A percentile compares a stretch with the other conserved stretches of the same genome.
Evolutionary conservation across 805 yeast genomes (phyloP).

Genomic region (Ogataea siamensis): DNA sequence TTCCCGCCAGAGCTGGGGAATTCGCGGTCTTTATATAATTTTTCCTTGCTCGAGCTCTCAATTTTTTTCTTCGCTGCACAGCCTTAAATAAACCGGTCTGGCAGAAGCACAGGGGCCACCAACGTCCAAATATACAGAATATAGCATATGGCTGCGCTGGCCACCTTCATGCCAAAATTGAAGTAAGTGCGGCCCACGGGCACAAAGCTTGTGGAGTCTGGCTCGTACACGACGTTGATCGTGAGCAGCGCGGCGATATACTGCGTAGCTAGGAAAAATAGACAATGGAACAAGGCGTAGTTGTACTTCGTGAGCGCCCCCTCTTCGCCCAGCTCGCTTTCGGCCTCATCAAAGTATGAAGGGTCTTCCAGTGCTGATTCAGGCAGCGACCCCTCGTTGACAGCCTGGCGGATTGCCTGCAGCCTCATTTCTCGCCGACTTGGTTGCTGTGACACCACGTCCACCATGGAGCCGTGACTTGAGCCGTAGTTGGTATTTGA

Average conservation of each 20-base stretch:
- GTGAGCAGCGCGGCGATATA: conserved; percentile 93
- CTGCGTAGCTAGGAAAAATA: conserved; percentile 93
- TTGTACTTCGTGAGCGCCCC: conserved; percentile 68
- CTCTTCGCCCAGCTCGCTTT: conserved; percentile 55
- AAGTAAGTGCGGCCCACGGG: conserved; percentile 98
- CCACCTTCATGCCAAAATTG: conserved; percentile 90
- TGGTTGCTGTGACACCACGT: conserved; percentile 48
- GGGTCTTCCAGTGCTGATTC: conserved; percentile 83
- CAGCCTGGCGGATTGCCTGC: conserved; percentile 89
- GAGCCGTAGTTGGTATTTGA: conserved; percentile 20
- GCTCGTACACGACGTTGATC: conserved; percentile 82
- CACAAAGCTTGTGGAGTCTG: conserved; percentile 81
- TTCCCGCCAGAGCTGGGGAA: conserved; percentile 4
- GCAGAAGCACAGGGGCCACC: conserved; percentile 85
- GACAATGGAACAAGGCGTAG: conserved; percentile 83
- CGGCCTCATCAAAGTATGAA: conserved; percentile 50
- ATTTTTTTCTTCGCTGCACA: conserved; percentile 5
- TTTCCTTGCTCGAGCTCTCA: neutral
- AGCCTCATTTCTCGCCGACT: conserved; percentile 69
- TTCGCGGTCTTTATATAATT: conserved; percentile 10
- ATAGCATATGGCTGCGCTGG: conserved; percentile 91
- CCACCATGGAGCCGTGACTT: conserved; percentile 41
- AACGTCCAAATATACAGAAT: conserved; percentile 85
- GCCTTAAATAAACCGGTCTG: conserved; percentile 65
- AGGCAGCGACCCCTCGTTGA: conserved; percentile 93